phyloP scores from a whole-genome alignment of 1,139 yeast species.

The Pichia cactophila region DNA sequence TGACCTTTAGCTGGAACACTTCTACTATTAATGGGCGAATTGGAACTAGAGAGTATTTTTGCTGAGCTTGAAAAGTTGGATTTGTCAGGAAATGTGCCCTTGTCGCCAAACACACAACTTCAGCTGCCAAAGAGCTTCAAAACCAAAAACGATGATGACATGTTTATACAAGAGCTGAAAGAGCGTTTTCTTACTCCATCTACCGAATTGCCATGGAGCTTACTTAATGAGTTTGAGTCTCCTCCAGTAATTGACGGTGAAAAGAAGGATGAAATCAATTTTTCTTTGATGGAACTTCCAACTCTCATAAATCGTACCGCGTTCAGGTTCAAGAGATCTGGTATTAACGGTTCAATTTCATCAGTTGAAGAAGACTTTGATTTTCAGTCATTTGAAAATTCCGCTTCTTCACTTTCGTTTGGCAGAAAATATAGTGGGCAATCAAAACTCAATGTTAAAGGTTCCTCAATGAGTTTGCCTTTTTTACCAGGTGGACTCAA shows the following conservation, averaged over 20 bases:
- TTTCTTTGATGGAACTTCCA: slow-evolving; percentile 42
- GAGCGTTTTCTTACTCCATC: slow-evolving; percentile 41
- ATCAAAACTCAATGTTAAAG: slow-evolving; percentile 49
- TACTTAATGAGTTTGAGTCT: slow-evolving; percentile 46
- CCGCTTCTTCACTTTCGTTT: slow-evolving; percentile 61
- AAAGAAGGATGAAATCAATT: slow-evolving; percentile 19
- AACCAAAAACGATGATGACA: slow-evolving; percentile 3
- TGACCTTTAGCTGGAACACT: too few species aligned
- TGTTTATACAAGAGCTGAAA: slow-evolving; percentile 18
- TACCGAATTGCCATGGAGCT: slow-evolving; percentile 48
- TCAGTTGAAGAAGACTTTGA: slow-evolving; percentile 56
- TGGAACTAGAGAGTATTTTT: slow-evolving; percentile 3
- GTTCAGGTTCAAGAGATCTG: slow-evolving; percentile 58
- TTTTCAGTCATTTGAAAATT: slow-evolving; percentile 31
- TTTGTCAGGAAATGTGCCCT: slow-evolving; percentile 1
- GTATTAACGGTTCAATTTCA: slow-evolving; percentile 63
- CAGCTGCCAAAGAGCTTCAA: slow-evolving; percentile 8
- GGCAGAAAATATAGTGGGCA: slow-evolving; percentile 61
- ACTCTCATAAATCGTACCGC: slow-evolving; percentile 47
- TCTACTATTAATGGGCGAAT: neutral
- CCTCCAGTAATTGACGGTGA: slow-evolving; percentile 31
- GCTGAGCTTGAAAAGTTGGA: slow-evolving; percentile 4
- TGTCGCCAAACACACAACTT: slow-evolving; percentile 16
- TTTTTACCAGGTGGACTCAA: slow-evolving; percentile 86
- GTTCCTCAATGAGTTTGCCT: slow-evolving; percentile 73